A percentile compares a stretch with the other conserved stretches of the same genome.
These are phyloP conservation scores for Garcia nutans DNA, from an alignment of 345 rosid genomes.

Conservation along the genomic window DNA sequence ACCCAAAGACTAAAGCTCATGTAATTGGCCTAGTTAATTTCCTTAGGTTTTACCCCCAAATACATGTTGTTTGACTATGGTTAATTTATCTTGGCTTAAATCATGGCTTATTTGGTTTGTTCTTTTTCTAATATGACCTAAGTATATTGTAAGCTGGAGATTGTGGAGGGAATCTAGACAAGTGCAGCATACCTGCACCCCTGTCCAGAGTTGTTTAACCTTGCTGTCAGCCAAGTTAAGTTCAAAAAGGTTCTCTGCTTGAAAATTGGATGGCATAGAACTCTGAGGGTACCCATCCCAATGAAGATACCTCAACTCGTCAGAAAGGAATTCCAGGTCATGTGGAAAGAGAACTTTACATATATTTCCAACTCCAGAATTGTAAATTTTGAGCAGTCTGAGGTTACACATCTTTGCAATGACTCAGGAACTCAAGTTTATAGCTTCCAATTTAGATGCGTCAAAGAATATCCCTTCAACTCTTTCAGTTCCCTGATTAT, in stretches of 20 bases:
- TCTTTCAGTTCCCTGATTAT: neutral
- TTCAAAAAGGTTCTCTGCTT: neutral
- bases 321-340: neutral
- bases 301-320: neutral
- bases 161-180: too few relatives aligned
- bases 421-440: neutral
- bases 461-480: neutral
- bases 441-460: neutral
- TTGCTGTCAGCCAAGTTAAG: neutral
- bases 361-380: neutral
- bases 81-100: too few relatives aligned
- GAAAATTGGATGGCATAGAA: constrained; percentile 3
- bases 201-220: constrained; percentile 4
- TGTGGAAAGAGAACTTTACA: neutral
- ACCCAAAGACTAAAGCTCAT: too few relatives aligned
- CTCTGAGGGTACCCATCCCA: constrained; percentile 5
- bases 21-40: too few relatives aligned
- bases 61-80: too few relatives aligned
- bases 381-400: neutral
- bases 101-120: too few relatives aligned
- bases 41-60: too few relatives aligned
- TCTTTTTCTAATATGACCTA: too few relatives aligned
- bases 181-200: neutral
- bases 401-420: neutral
- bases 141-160: too few relatives aligned